phyloP scores from a whole-genome alignment of 192 early-diverging fungal species.

The Lobosporangium transversale region DNA sequence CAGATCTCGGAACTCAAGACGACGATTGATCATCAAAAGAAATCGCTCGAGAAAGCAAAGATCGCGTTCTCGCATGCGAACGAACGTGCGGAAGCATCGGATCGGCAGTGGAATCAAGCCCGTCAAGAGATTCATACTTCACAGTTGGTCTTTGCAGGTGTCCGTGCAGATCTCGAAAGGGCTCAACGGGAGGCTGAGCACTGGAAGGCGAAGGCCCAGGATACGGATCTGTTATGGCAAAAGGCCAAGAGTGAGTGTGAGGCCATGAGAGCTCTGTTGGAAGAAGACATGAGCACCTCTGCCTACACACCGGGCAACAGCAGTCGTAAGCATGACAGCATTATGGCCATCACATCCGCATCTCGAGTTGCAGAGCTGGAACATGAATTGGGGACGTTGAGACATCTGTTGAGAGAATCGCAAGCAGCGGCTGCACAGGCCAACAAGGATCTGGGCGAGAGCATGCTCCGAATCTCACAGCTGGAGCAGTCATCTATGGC shows the following conservation, averaged over 20 bases:
- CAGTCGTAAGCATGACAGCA: conserved; percentile 42
- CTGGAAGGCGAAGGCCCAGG: conserved; percentile 54
- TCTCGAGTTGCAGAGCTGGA: conserved; percentile 51
- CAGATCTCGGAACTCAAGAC: conserved; percentile 46
- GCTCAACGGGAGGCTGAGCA: conserved; percentile 55
- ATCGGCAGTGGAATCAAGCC: conserved; percentile 55
- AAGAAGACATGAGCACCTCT: conserved; percentile 56
- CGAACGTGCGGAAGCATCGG: conserved; percentile 52
- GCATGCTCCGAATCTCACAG: conserved; percentile 55
- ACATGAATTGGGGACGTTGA: conserved; percentile 52
- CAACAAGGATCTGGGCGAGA: conserved; percentile 53
- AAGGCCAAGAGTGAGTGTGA: conserved; percentile 57
- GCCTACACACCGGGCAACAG: conserved; percentile 40
- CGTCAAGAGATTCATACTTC: conserved; percentile 53
- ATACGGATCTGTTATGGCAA: conserved; percentile 54
- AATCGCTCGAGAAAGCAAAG: conserved; percentile 58
- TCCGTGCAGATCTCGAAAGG: conserved; percentile 55
- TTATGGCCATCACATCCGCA: conserved; percentile 51
- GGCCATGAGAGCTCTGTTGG: conserved; percentile 52
- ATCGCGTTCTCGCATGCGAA: conserved; percentile 41
- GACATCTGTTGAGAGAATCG: conserved; percentile 42
- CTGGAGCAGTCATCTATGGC: conserved; percentile 59
- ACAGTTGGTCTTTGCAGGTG: conserved; percentile 52
- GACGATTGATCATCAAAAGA: conserved; percentile 57
- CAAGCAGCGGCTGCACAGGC: conserved; percentile 46